Base-by-base conservation (phyloP, 2,329 filamentous ascomycete genomes). In the Fusarium pseudoanthophilum region DNA sequence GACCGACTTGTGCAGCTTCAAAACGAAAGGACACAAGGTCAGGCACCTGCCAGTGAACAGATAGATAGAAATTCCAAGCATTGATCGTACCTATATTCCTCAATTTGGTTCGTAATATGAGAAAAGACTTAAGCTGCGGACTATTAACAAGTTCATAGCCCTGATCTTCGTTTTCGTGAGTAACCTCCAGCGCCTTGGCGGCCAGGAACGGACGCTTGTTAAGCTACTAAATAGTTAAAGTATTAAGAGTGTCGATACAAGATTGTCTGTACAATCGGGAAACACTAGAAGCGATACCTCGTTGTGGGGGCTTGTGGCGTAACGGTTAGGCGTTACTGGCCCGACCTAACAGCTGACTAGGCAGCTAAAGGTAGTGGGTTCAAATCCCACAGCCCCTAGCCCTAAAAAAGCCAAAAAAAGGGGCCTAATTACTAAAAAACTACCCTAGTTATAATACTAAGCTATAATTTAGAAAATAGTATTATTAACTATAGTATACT, bases 141-240 rank as follows among this genome's bases (percentile, higher is more conserved):
- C 0, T 15, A 15, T 21, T 11, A 7, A 21, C 13, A 15, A 21
- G 0, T 46, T 10, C 5, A 28, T 15, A 46, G 24, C 2, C 8
- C 11, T 28, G 43, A 4, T 21, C 11, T 14, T 14, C 13, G 7
- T 20, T 9, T 26, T 45, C 0, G 7, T 46, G 5, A 2, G 11
- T 20, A 28, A 4, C 8, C 11, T 20, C 6, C 1, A 43, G 42
- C 42, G n/a, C 4, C 15, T 4, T 1, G n/a, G 15, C 15, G 39
- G 13, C 21, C 4, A n/a, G 13, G 13, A 11, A 39, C 39, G 8
- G 13, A 5, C 39, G 15, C 39, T 9, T n/a, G 13, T 40, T 15
- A 15, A 40, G 39, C 39, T 14, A 4, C 13, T 24, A 20, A 11
- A 26, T 39, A 13, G 18, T 21, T 13, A 39, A 39, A 13, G 37